Conservation (phyloP, 225 moss, liverwort and hornwort genomes). For the Antitrichia curtipendula region DNA sequence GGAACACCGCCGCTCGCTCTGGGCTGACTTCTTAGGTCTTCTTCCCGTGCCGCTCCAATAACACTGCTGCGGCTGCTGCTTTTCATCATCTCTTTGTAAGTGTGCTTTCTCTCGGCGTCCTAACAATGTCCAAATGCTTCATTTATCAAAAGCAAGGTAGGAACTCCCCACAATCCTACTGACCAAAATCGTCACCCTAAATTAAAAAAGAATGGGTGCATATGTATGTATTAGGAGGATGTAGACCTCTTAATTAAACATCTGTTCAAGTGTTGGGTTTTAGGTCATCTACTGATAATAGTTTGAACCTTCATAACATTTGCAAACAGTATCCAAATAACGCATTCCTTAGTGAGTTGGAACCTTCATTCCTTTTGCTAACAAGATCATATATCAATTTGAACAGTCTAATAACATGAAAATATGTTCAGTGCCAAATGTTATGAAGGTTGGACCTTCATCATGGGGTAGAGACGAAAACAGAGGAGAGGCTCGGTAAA, state of each 20-base stretch:
- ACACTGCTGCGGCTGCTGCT: background rate
- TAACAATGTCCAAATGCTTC: background rate
- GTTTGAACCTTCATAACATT: background rate
- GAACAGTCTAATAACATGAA: background rate
- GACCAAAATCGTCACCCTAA: background rate
- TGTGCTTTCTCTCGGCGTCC: background rate
- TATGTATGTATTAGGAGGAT: background rate
- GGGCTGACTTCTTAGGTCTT: background rate
- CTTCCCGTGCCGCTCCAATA: slow-evolving; percentile 2
- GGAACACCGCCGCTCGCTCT: background rate
- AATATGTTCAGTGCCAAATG: background rate
- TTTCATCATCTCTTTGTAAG: slow-evolving; percentile 18
- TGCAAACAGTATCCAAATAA: background rate
- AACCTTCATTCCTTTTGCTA: background rate
- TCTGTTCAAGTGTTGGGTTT: background rate
- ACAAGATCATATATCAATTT: background rate
- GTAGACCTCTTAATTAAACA: no score
- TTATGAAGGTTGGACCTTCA: background rate
- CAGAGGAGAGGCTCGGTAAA: background rate
- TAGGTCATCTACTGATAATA: background rate
- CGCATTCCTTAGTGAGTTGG: background rate
- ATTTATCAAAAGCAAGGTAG: background rate
- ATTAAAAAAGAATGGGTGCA: no score
- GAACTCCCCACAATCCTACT: background rate
- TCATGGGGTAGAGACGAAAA: background rate